phyloP scores from a whole-genome alignment of 306 rosid species.

The Vigna hirtella region DNA sequence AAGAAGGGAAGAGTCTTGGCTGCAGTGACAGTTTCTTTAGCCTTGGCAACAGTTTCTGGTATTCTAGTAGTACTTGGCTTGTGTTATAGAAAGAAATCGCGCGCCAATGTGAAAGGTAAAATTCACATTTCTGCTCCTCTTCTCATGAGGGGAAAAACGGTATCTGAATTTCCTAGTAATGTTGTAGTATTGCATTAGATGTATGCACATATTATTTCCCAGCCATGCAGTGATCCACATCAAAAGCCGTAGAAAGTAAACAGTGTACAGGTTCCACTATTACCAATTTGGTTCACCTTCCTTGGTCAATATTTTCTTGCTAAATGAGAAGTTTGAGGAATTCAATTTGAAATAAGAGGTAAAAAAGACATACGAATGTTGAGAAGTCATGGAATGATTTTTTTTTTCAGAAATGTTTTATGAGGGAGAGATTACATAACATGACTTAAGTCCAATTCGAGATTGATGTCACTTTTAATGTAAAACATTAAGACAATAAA shows the following conservation, averaged over 20 bases:
- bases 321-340: neutral
- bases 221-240: neutral
- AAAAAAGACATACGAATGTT: neutral
- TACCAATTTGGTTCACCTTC: conserved; percentile 20
- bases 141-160: neutral
- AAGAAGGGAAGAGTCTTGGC: conserved; percentile 43
- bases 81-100: conserved; percentile 40
- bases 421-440: too few relatives aligned
- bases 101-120: conserved; percentile 37
- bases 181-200: conserved; percentile 1
- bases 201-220: neutral
- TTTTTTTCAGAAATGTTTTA: too few relatives aligned
- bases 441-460: too few relatives aligned
- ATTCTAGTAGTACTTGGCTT: conserved; percentile 34
- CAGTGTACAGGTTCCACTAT: neutral
- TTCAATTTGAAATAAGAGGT: neutral
- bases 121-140: conserved; percentile 1
- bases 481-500: too few relatives aligned
- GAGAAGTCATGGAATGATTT: neutral
- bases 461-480: too few relatives aligned
- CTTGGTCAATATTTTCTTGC: neutral
- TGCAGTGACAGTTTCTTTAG: conserved; percentile 38
- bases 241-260: neutral
- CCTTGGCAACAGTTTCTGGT: conserved; percentile 20
- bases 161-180: neutral